Evolutionary conservation across 176 grass and related monocot genomes (phyloP).

Genomic region (Carex kokanica): DNA sequence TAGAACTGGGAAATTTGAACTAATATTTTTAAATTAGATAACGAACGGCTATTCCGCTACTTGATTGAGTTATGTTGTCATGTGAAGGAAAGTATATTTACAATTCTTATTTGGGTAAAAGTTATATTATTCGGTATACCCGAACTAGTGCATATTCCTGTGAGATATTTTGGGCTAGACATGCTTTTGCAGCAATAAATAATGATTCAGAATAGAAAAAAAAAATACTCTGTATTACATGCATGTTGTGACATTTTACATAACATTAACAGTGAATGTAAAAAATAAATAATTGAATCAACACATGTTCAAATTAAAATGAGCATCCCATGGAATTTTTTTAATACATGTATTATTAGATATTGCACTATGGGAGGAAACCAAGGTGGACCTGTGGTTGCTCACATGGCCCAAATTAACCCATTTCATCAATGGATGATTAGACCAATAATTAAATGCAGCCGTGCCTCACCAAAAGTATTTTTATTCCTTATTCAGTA

Average conservation of each 20-base stretch:
- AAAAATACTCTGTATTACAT: too few relatives aligned
- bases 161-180: neutral
- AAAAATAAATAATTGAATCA: neutral
- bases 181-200: neutral
- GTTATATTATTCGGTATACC: too few relatives aligned
- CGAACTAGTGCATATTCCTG: neutral
- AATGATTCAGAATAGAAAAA: neutral
- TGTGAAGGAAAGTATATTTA: neutral
- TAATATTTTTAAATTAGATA: neutral
- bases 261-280: neutral
- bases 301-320: neutral
- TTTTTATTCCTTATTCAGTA: slow-evolving; percentile 11
- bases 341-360: neutral
- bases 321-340: neutral
- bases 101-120: too few relatives aligned
- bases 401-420: slow-evolving; percentile 7
- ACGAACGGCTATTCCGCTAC: neutral
- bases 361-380: neutral
- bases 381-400: neutral
- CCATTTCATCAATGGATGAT: neutral
- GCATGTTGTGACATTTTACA: neutral
- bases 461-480: neutral
- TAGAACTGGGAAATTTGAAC: neutral
- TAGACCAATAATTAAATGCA: slow-evolving; percentile 15
- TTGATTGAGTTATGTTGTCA: neutral